Evolutionary conservation across 345 rosid species (phyloP).

Genomic region (Carallia pectinifolia): DNA sequence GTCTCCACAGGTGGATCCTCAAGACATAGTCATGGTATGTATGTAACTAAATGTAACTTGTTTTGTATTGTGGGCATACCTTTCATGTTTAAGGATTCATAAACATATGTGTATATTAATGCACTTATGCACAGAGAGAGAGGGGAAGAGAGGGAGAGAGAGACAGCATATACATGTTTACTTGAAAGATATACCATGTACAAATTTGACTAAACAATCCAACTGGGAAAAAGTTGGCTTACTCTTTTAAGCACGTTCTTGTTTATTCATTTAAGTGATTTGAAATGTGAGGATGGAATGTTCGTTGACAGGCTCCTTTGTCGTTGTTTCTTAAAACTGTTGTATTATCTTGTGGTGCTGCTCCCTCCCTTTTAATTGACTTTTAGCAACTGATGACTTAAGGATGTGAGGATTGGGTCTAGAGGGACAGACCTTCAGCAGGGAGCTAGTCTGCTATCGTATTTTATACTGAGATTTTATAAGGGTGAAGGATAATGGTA

Average conservation of each 20-base stretch:
- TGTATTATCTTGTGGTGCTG: no score
- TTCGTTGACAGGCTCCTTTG: no score
- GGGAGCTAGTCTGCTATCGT: no score
- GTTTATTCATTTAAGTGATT: neutral
- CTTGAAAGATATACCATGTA: neutral
- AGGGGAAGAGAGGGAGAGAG: no score
- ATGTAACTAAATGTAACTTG: neutral
- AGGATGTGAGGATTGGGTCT: neutral
- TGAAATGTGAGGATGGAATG: neutral
- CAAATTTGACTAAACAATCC: neutral
- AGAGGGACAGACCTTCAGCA: no score
- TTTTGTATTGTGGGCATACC: neutral
- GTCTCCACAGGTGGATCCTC: constrained; percentile 88
- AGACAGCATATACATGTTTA: no score
- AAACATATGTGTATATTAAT: neutral
- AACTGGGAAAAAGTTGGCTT: neutral
- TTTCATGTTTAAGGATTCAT: neutral
- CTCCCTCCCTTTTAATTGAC: no score
- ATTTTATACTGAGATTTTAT: no score
- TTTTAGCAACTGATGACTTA: neutral
- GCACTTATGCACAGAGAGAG: no score
- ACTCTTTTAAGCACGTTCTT: neutral
- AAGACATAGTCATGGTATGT: constrained; percentile 96
- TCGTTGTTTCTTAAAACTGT: no score
- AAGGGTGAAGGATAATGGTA: neutral